These are phyloP conservation scores for Coniochaeta hoffmannii DNA, from an alignment of 2,329 filamentous ascomycete species.

Conservation along the genomic window DNA sequence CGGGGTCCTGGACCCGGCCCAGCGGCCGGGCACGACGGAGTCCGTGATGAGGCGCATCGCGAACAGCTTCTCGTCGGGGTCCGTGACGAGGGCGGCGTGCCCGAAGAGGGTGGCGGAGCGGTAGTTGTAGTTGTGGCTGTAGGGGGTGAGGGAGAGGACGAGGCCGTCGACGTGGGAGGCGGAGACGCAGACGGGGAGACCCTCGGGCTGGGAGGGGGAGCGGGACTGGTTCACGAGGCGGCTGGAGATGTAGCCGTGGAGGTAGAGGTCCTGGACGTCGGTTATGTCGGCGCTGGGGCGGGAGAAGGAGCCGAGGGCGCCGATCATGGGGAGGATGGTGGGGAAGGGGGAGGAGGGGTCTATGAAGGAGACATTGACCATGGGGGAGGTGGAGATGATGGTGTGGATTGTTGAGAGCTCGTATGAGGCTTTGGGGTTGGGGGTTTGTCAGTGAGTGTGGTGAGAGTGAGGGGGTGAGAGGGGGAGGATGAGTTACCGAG, in stretches of 20 bases:
- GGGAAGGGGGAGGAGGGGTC: constrained; percentile 61
- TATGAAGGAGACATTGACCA: constrained; percentile 76
- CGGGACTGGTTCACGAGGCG: constrained; percentile 65
- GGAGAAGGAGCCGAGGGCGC: constrained; percentile 68
- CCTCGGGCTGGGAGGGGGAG: constrained; percentile 25
- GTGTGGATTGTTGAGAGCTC: constrained; percentile 64
- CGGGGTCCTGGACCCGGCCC: constrained; percentile 60
- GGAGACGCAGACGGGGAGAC: constrained; percentile 64
- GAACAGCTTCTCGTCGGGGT: constrained; percentile 63
- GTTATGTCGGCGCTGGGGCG: constrained; percentile 50
- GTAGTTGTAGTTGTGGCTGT: constrained; percentile 82
- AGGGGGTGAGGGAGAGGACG: constrained; percentile 71
- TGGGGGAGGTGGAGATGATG: constrained; percentile 66
- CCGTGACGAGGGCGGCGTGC: constrained; percentile 59
- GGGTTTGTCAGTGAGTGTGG: constrained; percentile 1
- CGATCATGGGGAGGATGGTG: constrained; percentile 76
- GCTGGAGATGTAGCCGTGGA: constrained; percentile 78
- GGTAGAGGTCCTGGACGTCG: constrained; percentile 67
- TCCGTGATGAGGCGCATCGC: constrained; percentile 76
- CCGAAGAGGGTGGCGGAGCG: constrained; percentile 74
- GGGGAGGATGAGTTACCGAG: constrained; percentile 39
- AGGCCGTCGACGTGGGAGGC: constrained; percentile 73
- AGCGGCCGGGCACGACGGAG: constrained; percentile 60
- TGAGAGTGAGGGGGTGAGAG: constrained; percentile 4
- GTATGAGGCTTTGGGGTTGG: constrained; percentile 58